phyloP scores from a whole-genome alignment of 306 rosid species.

The cucumber (Cucumis sativus) region DNA sequence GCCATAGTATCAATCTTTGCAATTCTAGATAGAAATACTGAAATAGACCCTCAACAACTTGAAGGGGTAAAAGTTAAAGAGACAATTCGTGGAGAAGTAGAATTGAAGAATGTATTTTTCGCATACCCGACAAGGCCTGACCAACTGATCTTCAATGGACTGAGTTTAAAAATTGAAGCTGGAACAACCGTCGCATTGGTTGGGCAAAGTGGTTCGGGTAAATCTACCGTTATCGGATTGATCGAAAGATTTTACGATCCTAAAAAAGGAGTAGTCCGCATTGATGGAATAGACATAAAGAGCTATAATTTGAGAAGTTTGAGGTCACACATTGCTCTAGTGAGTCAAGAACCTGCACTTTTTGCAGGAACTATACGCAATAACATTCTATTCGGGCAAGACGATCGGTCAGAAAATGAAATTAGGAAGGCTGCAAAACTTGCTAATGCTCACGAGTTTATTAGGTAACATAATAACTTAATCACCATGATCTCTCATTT shows the following conservation, averaged over 20 bases:
- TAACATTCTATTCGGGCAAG: constrained; percentile 49
- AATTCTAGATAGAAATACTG: constrained; percentile 41
- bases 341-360: constrained; percentile 73
- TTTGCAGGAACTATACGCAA: constrained; percentile 62
- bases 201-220: constrained; percentile 78
- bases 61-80: constrained; percentile 16
- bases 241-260: constrained; percentile 81
- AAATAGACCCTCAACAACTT: constrained; percentile 52
- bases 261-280: constrained; percentile 31
- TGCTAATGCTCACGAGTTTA: constrained; percentile 73
- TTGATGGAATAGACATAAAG: constrained; percentile 44
- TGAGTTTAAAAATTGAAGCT: constrained; percentile 46
- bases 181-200: constrained; percentile 59
- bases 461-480: constrained; percentile 26
- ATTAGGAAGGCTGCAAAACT: constrained; percentile 44
- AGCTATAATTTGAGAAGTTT: constrained; percentile 34
- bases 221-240: constrained; percentile 68
- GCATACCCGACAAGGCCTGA: constrained; percentile 59
- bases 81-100: constrained; percentile 33
- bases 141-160: constrained; percentile 54
- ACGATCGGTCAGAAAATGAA: constrained; percentile 44
- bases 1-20: constrained; percentile 52
- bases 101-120: constrained; percentile 40
- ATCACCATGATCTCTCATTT: not conserved
- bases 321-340: constrained; percentile 62